Conservation (phyloP, 495 filamentous ascomycete species). For the Daldinia grandis region DNA sequence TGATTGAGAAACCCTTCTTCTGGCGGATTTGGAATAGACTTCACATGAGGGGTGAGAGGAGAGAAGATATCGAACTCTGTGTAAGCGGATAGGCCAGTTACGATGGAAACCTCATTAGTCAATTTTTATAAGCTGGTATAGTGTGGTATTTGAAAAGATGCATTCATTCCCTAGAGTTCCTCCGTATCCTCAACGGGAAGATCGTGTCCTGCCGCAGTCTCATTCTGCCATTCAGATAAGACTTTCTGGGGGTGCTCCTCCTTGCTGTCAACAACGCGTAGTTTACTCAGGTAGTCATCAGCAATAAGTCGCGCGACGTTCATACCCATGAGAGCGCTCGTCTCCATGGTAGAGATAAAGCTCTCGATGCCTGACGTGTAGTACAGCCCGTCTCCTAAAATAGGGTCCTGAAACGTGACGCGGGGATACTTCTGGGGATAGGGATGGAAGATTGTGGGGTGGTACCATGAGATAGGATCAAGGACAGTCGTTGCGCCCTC, state of each 20-base stretch:
- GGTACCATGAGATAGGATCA: conserved; percentile 77
- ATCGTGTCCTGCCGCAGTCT: neutral
- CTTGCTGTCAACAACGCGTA: neutral
- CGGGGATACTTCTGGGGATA: conserved; percentile 87
- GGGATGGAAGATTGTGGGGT: conserved; percentile 74
- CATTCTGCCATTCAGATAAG: conserved; percentile 26
- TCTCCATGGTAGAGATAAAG: conserved; percentile 99
- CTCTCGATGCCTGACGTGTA: conserved; percentile 95
- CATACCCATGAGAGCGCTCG: conserved; percentile 91
- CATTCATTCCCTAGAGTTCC: conserved; percentile 31
- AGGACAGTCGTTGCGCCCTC: conserved; percentile 18
- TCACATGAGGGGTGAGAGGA: neutral
- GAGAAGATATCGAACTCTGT: neutral
- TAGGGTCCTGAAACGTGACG: conserved; percentile 84
- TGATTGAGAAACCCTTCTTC: neutral
- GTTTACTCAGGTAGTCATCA: conserved; percentile 56
- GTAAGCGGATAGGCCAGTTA: neutral
- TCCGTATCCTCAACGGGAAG: neutral
- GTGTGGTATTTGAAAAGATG: neutral
- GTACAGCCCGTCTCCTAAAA: conserved; percentile 74
- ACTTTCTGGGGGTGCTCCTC: conserved; percentile 18
- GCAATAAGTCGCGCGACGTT: conserved; percentile 86
- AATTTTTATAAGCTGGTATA: neutral
- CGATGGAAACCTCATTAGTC: neutral
- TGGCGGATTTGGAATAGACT: neutral